Conservation (phyloP, 345 rosid species). For the Hibiscus trionum region DNA sequence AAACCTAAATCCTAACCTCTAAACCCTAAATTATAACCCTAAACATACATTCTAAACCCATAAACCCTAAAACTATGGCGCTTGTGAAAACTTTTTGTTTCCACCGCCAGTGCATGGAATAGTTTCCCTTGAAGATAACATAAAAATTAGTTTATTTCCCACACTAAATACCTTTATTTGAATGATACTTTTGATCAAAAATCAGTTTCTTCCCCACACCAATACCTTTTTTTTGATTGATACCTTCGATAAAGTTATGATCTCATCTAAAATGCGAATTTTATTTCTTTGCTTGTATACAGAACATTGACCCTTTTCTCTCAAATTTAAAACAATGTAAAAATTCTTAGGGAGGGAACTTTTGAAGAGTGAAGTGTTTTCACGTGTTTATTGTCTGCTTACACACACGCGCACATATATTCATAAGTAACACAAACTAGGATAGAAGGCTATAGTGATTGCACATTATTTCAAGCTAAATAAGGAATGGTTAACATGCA, state of each 20-base stretch:
- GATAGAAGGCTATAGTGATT: neutral
- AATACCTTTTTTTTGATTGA: neutral
- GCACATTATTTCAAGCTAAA: slow-evolving; percentile 4
- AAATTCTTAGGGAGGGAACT: neutral
- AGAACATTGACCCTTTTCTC: neutral
- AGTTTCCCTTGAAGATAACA: neutral
- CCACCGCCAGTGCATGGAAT: too few species aligned
- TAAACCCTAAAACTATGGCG: too few species aligned
- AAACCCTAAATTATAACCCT: too few species aligned
- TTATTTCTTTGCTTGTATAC: neutral
- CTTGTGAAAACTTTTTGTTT: too few species aligned
- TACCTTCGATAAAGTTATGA: neutral
- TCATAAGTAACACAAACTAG: neutral
- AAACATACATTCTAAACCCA: too few species aligned
- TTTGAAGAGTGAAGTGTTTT: neutral
- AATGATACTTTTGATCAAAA: neutral
- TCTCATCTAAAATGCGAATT: neutral
- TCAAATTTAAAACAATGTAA: neutral
- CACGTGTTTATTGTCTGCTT: neutral
- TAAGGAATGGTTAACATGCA: slow-evolving; percentile 21
- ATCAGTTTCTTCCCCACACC: neutral
- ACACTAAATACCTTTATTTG: neutral
- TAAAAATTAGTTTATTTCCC: neutral
- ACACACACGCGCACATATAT: neutral
- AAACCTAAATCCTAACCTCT: too few species aligned